These are phyloP conservation scores for Penicillium psychrosexuale DNA, from an alignment of 2,329 filamentous ascomycete genomes.

Conservation along the genomic window DNA sequence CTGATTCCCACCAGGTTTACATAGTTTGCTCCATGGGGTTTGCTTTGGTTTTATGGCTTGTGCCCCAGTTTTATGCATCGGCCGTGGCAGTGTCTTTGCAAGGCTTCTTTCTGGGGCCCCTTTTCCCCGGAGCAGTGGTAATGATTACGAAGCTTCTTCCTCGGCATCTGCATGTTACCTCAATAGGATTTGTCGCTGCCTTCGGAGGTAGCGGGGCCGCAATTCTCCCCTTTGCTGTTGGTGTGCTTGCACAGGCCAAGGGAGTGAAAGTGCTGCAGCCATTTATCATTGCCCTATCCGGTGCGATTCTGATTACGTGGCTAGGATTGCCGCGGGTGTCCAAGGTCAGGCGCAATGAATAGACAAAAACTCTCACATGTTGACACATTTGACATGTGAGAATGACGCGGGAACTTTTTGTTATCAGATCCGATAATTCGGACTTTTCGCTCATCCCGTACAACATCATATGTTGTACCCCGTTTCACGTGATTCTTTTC, in stretches of 20 bases:
- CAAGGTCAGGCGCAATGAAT: conserved; percentile 16
- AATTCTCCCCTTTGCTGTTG: conserved; percentile 45
- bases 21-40: conserved; percentile 61
- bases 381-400: conserved; percentile 24
- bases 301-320: conserved; percentile 53
- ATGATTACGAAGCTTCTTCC: conserved; percentile 72
- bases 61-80: conserved; percentile 71
- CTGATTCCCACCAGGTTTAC: conserved; percentile 48
- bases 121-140: conserved; percentile 74
- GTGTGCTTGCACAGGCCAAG: conserved; percentile 52
- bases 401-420: conserved; percentile 8
- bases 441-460: neutral
- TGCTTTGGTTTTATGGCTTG: conserved; percentile 75
- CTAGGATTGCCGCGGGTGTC: conserved; percentile 30
- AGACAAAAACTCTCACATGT: conserved; percentile 6
- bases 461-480: neutral
- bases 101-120: conserved; percentile 75
- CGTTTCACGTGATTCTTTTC: neutral
- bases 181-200: conserved; percentile 75
- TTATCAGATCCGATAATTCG: conserved; percentile 25
- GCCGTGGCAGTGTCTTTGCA: conserved; percentile 68
- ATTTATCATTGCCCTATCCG: conserved; percentile 55
- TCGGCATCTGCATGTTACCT: conserved; percentile 69
- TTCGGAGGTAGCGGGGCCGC: conserved; percentile 69
- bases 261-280: conserved; percentile 61